Base-by-base conservation (phyloP, 2,329 filamentous ascomycete genomes). In the Colletotrichum scovillei region DNA sequence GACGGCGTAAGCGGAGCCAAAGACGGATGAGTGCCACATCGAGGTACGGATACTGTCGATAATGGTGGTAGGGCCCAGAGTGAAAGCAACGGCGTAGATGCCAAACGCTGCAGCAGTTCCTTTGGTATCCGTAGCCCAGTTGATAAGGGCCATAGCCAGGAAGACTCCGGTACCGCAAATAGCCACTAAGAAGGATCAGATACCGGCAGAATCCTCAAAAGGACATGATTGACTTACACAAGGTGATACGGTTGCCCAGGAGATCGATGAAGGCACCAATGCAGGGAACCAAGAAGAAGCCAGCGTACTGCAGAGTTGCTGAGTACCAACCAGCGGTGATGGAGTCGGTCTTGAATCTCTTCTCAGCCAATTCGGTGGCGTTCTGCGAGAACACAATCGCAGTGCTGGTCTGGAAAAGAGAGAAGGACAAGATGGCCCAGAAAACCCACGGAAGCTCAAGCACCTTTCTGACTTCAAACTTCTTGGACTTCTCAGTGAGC, bases 301-400 rank as follows among this genome's bases (percentile, higher is more conserved):
- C 74, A 0, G 71, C 71, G 76, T 92, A 91, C 73, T 91, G 88
- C 0, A 86, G 81, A 68, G 88, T 83, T 14, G 89, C 82, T 1
- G 88, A 88, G 74, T 92, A 92, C 89, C 89, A 92, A 0, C 90
- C 90, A 0, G 90, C 90, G 2, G 81, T 86, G 42, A 91, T 83
- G 0, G 87, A 81, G 11, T 84, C 83, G n/a, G 88, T 84, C 8
- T 88, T 81, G 79, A 92, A 91, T 2, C 89, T 84, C 76, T 90
- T 85, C 79, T 92, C 85, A 0, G 90, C 90, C 24, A 92, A 78
- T 75, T 92, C 90, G 0, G 90, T 92, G 0, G 88, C 88, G 75
- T 92, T 92, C 28, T 87, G 84, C 2, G 83, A 82, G 73, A 90
- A 92, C 5, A 91, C 84, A 4, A 81, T 76, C 0, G 89, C 88